These are phyloP conservation scores for Colletotrichum sp. DNA, from an alignment of 2,329 filamentous ascomycete genomes.

Conservation along the genomic window DNA sequence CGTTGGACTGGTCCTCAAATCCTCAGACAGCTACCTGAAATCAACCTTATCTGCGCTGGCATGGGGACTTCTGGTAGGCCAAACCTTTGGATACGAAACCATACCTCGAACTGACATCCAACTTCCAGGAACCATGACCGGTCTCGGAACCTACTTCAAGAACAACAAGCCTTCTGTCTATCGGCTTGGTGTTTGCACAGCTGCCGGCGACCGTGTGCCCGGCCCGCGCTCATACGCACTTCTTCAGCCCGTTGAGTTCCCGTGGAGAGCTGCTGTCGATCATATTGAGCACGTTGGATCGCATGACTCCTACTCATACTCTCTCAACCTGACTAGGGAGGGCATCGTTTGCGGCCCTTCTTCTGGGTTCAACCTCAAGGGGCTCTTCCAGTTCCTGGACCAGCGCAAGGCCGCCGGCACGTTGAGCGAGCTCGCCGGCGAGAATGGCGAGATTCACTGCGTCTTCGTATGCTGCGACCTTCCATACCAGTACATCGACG, in stretches of 20 bases:
- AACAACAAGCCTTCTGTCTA: constrained; percentile 51
- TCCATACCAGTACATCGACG: constrained; percentile 66
- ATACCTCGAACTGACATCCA: not conserved
- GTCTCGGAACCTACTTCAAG: constrained; percentile 56
- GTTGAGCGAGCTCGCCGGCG: constrained; percentile 46
- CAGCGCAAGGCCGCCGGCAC: constrained; percentile 51
- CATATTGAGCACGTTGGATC: constrained; percentile 62
- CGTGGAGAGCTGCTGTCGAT: constrained; percentile 62
- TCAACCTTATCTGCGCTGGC: constrained; percentile 59
- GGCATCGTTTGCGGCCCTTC: constrained; percentile 66
- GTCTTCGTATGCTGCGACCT: constrained; percentile 69
- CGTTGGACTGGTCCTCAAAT: constrained; percentile 67
- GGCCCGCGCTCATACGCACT: constrained; percentile 60
- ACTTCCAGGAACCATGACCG: constrained; percentile 47
- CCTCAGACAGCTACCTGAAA: constrained; percentile 58
- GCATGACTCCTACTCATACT: constrained; percentile 56
- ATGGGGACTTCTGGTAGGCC: constrained; percentile 60
- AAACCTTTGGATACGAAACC: not conserved
- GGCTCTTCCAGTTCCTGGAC: constrained; percentile 54
- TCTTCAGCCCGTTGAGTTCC: constrained; percentile 57
- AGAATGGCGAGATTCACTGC: constrained; percentile 52
- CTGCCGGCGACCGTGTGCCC: constrained; percentile 60
- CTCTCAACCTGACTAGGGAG: constrained; percentile 58
- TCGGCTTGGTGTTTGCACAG: constrained; percentile 58
- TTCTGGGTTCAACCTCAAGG: constrained; percentile 62